Percentiles rank a stretch among this genome's conserved stretches.
Evolutionary conservation across 2,329 filamentous ascomycete species (phyloP).

Genomic region (Aspergillus clavatus): DNA sequence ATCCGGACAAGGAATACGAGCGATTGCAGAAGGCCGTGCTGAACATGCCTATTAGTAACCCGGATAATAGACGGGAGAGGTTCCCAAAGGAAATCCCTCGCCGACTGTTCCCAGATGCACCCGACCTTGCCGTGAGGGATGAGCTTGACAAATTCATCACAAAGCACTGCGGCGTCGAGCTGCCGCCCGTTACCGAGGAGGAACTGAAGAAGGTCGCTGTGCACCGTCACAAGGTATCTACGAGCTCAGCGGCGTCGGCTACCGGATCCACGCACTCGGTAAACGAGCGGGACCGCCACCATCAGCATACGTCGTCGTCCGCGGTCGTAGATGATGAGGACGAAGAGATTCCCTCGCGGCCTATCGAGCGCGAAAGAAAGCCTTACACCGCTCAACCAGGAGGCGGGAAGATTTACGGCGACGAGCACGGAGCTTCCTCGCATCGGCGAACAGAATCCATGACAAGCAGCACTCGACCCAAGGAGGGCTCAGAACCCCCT

Average conservation of each 20-base stretch:
- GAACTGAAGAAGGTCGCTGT: constrained; percentile 31
- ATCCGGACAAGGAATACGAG: constrained; percentile 69
- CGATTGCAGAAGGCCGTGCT: constrained; percentile 65
- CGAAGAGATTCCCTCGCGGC: constrained; percentile 41
- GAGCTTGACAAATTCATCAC: constrained; percentile 58
- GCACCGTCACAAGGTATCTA: constrained; percentile 22
- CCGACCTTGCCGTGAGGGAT: constrained; percentile 55
- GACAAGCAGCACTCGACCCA: constrained; percentile 46
- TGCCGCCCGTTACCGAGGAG: constrained; percentile 38
- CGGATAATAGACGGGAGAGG: constrained; percentile 62
- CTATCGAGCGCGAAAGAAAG: constrained; percentile 62
- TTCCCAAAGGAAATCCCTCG: constrained; percentile 76
- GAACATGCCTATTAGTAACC: constrained; percentile 65
- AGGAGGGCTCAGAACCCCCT: constrained; percentile 53
- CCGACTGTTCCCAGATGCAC: constrained; percentile 60
- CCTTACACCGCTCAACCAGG: constrained; percentile 59
- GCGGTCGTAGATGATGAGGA: constrained; percentile 39
- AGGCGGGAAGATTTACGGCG: constrained; percentile 53
- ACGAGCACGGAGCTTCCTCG: constrained; percentile 25
- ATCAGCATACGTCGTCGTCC: constrained; percentile 33
- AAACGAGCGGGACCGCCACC: constrained; percentile 38
- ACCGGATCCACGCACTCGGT: constrained; percentile 21
- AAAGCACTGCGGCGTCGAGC: constrained; percentile 46
- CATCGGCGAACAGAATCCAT: constrained; percentile 24
- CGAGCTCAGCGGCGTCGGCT: constrained; percentile 13